phyloP scores from a whole-genome alignment of 2,329 filamentous ascomycete species.

The Fusarium sp. region DNA sequence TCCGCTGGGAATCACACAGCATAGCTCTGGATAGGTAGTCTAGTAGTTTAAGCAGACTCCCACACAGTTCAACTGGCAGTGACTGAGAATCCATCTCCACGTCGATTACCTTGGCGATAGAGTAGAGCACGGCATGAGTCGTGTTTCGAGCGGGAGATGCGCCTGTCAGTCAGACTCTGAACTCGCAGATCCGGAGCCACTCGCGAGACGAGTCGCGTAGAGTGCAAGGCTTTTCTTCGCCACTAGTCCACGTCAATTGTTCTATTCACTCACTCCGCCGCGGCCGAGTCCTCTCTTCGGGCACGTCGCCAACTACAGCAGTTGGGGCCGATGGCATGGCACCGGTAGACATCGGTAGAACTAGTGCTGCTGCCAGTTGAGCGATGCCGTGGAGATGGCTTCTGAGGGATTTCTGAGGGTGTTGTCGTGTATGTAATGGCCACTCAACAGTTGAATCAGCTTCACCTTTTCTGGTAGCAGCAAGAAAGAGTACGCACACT shows the following conservation, averaged over 20 bases:
- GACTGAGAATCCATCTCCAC: slow-evolving; percentile 1
- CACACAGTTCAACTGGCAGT: neutral
- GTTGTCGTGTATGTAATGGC: neutral
- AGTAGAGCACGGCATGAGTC: slow-evolving; percentile 3
- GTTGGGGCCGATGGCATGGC: slow-evolving; percentile 1
- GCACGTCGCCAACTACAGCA: neutral
- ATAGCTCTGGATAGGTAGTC: neutral
- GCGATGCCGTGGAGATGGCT: neutral
- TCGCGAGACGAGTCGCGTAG: neutral
- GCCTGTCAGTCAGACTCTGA: slow-evolving; percentile 10
- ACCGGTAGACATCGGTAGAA: slow-evolving; percentile 7
- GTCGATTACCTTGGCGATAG: neutral
- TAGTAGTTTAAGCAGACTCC: neutral
- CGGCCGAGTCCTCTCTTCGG: slow-evolving; percentile 9
- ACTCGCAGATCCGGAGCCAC: neutral
- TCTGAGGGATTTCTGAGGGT: slow-evolving; percentile 21
- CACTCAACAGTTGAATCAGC: neutral
- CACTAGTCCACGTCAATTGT: slow-evolving; percentile 5
- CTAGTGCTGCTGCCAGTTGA: slow-evolving; percentile 9
- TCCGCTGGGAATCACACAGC: too few species aligned
- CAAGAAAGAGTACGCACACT: slow-evolving; percentile 28
- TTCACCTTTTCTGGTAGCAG: neutral
- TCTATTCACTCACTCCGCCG: neutral
- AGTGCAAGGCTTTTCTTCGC: neutral
- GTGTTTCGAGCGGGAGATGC: slow-evolving; percentile 3